Evolutionary conservation across 164 flowering plant species (phyloP), one percentile per base, ranked within the genome.

Genomic region (Euptelea pleiosperma): DNA sequence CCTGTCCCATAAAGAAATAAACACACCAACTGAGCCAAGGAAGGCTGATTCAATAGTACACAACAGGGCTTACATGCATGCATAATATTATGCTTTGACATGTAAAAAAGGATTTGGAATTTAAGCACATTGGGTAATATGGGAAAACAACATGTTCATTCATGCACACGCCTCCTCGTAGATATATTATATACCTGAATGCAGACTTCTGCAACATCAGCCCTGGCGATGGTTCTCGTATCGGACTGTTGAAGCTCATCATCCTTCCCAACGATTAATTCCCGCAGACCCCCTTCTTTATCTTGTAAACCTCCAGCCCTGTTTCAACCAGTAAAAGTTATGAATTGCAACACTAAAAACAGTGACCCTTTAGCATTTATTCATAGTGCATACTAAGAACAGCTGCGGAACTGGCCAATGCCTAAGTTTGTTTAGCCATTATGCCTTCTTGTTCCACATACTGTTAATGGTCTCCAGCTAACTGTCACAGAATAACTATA

Each of bases 261-360:
- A 66, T 93, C 96, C 64, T 93, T 93, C 18, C 99, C 99, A 19
- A 86, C 78, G 60, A 93, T 67, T 47, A 93, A 64, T 73, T 90
- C 96, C n/a, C 97, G 73, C 22, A 81, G 16, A 14, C 97, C 97
- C 15, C 99, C 97, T 44, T 89, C 96, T 72, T 86, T 88, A 63
- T 91, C 99, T 70, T 79, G 91, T 73, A 94, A 78, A 25, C 97
- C 96, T 60, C 97, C 99, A 69, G 99, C 92, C 78, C 99, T 94
- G 73, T n/a, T 29, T 55, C 52, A 66, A 46, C 24, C 44, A 57
- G 4, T 39, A 51, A 10, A 15, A 39, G 31, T 14, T 22, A 24
- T 26, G 18, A 16, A 55, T 39, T 40, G 31, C 61, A 58, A 58
- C 12, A n/a, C n/a, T n/a, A n/a, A n/a, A n/a, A n/a, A n/a, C n/a